Base-by-base conservation (phyloP, 164 flowering plant species). In the Houttuynia cordata region DNA sequence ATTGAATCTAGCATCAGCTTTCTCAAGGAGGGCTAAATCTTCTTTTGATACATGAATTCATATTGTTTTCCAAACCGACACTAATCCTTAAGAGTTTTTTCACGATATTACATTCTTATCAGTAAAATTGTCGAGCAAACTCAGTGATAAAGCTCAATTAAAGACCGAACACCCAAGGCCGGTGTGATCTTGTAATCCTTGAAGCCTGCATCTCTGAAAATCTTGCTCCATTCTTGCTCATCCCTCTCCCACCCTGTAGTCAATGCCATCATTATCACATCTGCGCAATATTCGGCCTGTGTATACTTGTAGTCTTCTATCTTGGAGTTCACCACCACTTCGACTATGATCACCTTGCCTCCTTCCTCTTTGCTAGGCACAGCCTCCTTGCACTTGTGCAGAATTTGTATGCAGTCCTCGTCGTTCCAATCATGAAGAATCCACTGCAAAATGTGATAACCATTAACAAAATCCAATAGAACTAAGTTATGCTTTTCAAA, bases 241-340 rank as follows among this genome's bases (percentile, higher is more conserved):
- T 37, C 40, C 39, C 63, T 47, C 54, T 60, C 63, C 39, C 51
- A 45, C 20, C 63, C 63, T n/a, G 21, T 23, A 3, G 30, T 19
- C 18, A 45, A 19, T n/a, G 54, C 30, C 50, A 86, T 69, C 86
- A 86, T 84, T 60, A 73, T 71, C 86, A 86, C 73, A 64, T 86
- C 93, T 0, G 82, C 61, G 71, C 10, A 9, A 18, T 12, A 9
- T 18, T 19, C 21, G 10, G 39, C 21, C 7, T 62, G 57, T 17
- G 30, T 51, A 19, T 21, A 10, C 9, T 8, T 21, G 12, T 25
- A 37, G 10, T 52, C 57, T 14, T 19, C 24, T 1, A 8, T 18
- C 24, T 53, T 20, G 19, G 25, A 42, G 12, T 53, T 25, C 50
- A 62, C n/a, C 58, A 62, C 58, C 20, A 45, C 39, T 15, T 62